Percentiles rank a stretch among this genome's conserved stretches.
These are phyloP conservation scores for Tuber aestivum DNA, from an alignment of 495 filamentous ascomycete species.

Conservation along the genomic window DNA sequence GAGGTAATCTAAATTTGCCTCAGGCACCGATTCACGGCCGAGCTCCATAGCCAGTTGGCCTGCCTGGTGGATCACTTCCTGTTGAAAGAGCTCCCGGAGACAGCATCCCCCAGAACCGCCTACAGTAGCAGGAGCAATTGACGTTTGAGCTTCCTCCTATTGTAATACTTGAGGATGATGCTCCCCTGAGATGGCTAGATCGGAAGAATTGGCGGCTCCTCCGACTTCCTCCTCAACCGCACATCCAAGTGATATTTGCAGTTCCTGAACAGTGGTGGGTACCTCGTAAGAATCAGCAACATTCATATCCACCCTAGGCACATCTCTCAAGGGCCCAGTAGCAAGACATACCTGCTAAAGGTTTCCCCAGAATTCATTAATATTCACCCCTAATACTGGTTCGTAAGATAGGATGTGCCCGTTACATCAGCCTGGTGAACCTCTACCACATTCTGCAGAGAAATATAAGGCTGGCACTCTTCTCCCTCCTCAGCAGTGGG, in stretches of 20 bases:
- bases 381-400: no score
- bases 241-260: not conserved
- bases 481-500: no score
- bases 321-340: no score
- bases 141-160: not conserved
- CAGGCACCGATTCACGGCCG: not conserved
- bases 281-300: not conserved
- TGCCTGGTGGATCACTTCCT: not conserved
- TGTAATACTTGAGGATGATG: not conserved
- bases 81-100: not conserved
- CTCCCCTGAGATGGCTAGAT: no score
- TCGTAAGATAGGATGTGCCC: no score
- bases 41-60: not conserved
- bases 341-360: no score
- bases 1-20: not conserved
- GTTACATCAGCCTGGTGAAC: no score
- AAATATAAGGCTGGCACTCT: no score
- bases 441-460: no score
- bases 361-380: no score
- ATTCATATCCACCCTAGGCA: no score
- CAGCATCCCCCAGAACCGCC: accelerated
- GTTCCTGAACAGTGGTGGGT: not conserved
- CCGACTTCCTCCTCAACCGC: not conserved
- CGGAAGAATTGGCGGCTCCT: no score
- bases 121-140: not conserved